A percentile compares a stretch with the other conserved stretches of the same genome.
phyloP scores from a whole-genome alignment of 495 filamentous ascomycete species.

The Aspergillus steynii region DNA sequence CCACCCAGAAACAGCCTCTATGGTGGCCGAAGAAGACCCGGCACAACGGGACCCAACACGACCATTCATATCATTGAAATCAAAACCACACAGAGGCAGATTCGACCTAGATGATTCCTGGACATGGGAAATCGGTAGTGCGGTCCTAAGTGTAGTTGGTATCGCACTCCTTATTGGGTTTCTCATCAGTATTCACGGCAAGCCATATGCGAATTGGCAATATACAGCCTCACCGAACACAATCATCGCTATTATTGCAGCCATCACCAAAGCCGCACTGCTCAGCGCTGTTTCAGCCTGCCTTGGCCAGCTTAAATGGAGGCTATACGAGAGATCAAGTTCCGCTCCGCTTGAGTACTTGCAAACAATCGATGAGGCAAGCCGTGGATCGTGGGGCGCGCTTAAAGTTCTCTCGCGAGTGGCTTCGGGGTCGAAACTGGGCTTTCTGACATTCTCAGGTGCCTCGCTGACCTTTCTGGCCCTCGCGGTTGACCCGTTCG shows the following conservation, averaged over 20 bases:
- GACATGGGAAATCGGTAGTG: conserved; percentile 11
- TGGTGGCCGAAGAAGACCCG: no score
- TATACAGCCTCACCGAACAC: conserved; percentile 14
- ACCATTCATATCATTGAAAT: no score
- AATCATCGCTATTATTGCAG: conserved; percentile 11
- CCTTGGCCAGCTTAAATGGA: conserved; percentile 21
- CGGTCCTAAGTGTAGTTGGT: conserved; percentile 1
- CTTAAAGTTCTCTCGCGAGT: conserved; percentile 4
- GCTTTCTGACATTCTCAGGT: conserved; percentile 8
- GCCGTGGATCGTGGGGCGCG: conserved; percentile 16
- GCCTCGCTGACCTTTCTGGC: conserved; percentile 12
- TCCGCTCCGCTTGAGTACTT: conserved; percentile 7
- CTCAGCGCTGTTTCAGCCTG: conserved; percentile 4
- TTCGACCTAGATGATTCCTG: conserved; percentile 8
- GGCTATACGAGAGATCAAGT: conserved; percentile 1
- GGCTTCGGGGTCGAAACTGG: conserved; percentile 1
- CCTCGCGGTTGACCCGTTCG: conserved; percentile 15
- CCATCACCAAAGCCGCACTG: conserved; percentile 7
- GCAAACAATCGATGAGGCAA: conserved; percentile 12
- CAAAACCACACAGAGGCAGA: no score
- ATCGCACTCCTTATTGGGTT: conserved; percentile 7
- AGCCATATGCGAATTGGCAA: conserved; percentile 11
- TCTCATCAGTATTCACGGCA: conserved; percentile 7
- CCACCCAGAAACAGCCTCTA: no score
- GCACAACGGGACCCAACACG: no score